A percentile compares a stretch with the other conserved stretches of the same genome.
phyloP scores from a whole-genome alignment of 257 asterid genomes.

The Nicotiana knightiana region DNA sequence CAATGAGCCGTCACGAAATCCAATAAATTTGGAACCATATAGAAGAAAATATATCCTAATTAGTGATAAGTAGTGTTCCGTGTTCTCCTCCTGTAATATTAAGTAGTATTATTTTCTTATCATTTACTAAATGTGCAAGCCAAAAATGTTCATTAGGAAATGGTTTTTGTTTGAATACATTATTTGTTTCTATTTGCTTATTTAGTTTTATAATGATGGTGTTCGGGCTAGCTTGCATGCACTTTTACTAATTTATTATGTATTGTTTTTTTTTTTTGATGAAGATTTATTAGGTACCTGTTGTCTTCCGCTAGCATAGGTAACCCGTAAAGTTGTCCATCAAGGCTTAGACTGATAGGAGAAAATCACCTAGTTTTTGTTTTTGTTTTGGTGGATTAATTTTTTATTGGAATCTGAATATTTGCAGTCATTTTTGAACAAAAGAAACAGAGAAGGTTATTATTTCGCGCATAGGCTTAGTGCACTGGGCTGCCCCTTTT shows the following conservation, averaged over 20 bases:
- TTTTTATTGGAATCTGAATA: neutral
- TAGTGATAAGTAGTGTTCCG: neutral
- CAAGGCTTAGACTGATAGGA: neutral
- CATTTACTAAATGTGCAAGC: too few species aligned
- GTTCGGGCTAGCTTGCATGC: neutral
- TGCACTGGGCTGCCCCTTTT: too few species aligned
- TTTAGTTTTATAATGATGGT: neutral
- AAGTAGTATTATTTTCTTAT: too few species aligned
- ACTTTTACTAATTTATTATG: neutral
- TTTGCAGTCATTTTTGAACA: neutral
- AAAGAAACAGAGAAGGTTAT: neutral
- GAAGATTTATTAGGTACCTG: neutral
- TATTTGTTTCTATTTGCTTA: neutral
- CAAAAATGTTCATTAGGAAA: too few species aligned
- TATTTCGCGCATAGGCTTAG: neutral
- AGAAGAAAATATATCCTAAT: neutral
- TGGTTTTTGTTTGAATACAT: too few species aligned
- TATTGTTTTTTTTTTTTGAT: too few species aligned
- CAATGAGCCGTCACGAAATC: neutral
- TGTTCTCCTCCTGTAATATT: neutral
- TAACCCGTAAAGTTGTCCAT: neutral
- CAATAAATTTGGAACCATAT: neutral
- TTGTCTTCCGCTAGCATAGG: neutral
- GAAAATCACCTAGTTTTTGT: neutral
- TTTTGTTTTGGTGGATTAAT: neutral